These are phyloP conservation scores for Mentha longifolia DNA, from an alignment of 257 asterid species.

Conservation along the genomic window DNA sequence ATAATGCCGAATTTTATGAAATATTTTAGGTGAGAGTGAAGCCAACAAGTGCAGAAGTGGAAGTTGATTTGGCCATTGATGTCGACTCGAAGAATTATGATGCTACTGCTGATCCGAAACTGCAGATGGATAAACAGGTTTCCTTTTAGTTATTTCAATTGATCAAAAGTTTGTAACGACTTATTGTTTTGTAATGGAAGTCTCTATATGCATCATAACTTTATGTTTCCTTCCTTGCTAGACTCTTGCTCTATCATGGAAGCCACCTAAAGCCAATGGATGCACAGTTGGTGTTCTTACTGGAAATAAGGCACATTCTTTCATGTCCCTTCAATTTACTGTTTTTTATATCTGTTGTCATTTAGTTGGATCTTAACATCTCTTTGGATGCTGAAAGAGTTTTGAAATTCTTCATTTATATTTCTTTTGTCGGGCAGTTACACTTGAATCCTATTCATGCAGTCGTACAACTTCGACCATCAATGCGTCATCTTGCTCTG, in stretches of 20 bases:
- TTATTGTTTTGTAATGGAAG: slow-evolving; percentile 15
- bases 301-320: slow-evolving; percentile 41
- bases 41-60: slow-evolving; percentile 57
- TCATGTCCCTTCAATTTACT: neutral
- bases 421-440: slow-evolving; percentile 48
- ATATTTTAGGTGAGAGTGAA: slow-evolving; percentile 78
- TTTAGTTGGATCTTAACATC: neutral
- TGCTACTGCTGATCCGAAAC: slow-evolving; percentile 43
- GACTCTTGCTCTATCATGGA: slow-evolving; percentile 67
- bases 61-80: slow-evolving; percentile 77
- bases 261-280: slow-evolving; percentile 54
- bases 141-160: neutral
- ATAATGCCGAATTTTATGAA: slow-evolving; percentile 19
- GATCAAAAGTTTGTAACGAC: neutral
- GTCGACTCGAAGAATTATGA: slow-evolving; percentile 69
- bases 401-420: neutral
- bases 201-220: slow-evolving; percentile 19
- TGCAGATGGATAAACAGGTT: slow-evolving; percentile 67
- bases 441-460: slow-evolving; percentile 83
- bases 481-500: slow-evolving; percentile 51
- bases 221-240: slow-evolving; percentile 36
- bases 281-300: slow-evolving; percentile 69
- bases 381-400: neutral
- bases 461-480: slow-evolving; percentile 87
- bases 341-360: neutral